Percentiles rank a stretch among this genome's conserved stretches.
Evolutionary conservation across 495 filamentous ascomycete genomes (phyloP).

Genomic region (Tuber calosporum): DNA sequence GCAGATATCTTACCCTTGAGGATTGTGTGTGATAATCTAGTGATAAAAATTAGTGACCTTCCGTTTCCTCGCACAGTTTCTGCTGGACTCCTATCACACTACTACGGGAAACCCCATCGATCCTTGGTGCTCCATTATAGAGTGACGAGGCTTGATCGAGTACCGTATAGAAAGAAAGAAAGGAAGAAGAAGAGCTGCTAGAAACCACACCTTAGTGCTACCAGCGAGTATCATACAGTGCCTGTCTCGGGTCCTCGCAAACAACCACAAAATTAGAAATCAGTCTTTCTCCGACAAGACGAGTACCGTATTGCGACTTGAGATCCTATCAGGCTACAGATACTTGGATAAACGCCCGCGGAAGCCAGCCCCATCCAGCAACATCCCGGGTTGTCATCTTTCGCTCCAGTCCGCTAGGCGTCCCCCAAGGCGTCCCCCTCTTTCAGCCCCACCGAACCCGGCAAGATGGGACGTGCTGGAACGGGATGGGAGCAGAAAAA

Average conservation of each 20-base stretch:
- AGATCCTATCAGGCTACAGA: not conserved
- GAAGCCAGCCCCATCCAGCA: not conserved
- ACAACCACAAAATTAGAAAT: not conserved
- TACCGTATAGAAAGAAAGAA: not conserved
- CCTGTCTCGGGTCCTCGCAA: not conserved
- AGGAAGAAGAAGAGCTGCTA: not conserved
- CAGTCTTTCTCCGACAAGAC: not conserved
- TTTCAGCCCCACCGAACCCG: not conserved
- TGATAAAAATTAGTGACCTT: not conserved
- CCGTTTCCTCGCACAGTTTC: not conserved
- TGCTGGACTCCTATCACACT: not conserved
- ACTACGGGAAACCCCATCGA: not conserved
- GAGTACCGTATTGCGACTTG: not conserved
- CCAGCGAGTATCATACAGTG: not conserved
- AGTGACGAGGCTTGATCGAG: not conserved
- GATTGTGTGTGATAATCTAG: not conserved
- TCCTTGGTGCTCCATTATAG: not conserved
- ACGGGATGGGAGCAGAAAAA: not conserved
- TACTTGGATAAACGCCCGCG: not conserved
- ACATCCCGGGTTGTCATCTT: not conserved
- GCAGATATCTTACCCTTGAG: not conserved
- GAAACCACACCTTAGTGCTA: not conserved
- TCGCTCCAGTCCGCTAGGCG: not conserved
- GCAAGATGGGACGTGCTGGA: slow-evolving; percentile 1
- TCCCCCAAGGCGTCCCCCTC: not conserved